Base-by-base conservation (phyloP, 2,329 filamentous ascomycete genomes). In the Sphaerulina vaccinii region DNA sequence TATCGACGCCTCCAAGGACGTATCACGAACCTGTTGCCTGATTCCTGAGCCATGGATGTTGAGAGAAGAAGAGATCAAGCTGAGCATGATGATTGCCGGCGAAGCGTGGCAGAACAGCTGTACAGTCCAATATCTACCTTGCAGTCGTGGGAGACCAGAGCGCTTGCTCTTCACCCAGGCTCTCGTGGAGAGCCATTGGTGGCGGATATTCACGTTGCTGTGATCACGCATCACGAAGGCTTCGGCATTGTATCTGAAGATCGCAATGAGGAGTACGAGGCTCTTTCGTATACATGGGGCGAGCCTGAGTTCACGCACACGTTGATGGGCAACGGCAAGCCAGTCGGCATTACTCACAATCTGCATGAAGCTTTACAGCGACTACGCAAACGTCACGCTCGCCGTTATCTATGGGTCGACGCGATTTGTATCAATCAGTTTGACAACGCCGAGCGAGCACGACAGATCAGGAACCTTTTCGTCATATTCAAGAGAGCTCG, bases 281-380 rank as follows among this genome's bases (percentile, higher is more conserved):
- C 44, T 8, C 18, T 48, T 16, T 48, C 44, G 3, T 48, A 48
- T 32, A 24, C 44, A 8, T 48, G 27, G 44, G 44, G 44, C 6
- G 5, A 45, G 3, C 18, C 22, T 45, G 24, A 13, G 10, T 42
- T 24, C 21, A 23, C 15, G 3, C 7, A 10, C n/a, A 4, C 16
- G 16, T 21, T 42, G 10, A 21, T 3, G 5, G 21, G 21, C 16
- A 21, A 23, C 39, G 39, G 39, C 15, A 10, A 11, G 2, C 10
- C 9, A 9, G 11, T n/a, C 13, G 10, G 16, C 39, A 23, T 42
- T 13, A 42, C 39, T 6, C 10, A 21, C 10, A 42, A n/a, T 11
- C 16, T 42, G 22, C 22, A 42, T 24, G 10, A 21, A 13, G 18
- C 22, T 21, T 21, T 42, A 7, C 21, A 21, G 16, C 39, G 21